Base-by-base conservation (phyloP, 306 rosid genomes). In the Quercus suber region DNA sequence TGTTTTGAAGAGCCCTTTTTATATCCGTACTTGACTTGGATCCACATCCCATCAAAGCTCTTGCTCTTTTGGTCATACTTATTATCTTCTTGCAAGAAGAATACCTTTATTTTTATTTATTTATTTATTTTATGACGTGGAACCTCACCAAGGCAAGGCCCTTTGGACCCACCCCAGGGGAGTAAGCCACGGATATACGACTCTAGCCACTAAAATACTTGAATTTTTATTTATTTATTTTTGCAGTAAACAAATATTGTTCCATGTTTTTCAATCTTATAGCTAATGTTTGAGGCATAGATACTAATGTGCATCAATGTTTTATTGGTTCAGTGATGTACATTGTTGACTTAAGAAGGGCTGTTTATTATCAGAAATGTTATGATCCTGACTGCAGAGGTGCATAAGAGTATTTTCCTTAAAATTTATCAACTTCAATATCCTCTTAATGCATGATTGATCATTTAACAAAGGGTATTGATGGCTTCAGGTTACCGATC, bases 341-440 rank as follows among this genome's bases (percentile, higher is more conserved):
- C 78, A 83, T 89, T 68, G 92, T 91, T 79, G 99, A 92, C 86
- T 85, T 94, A 79, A 89, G 93, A 86, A 88, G 83, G 82, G 97
- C 88, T 55, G 87, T 58, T 68, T 94, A 94, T 84, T 92, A 94
- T 84, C 97, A 92, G 91, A 94, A 92, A 82, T 94, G 99, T 80
- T 88, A 92, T 55, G 99, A 94, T 85, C 97, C 99, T 41, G 99
- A 94, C 70, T 94, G 99, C 87, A 85, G 87, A 92, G 99, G 99
- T 94, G 84, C 71, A 20, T 64, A 61, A 15, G 58, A n/a, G 6
- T 56, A 69, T 15, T 67, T 57, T 71, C 35, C 28, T 49, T 19
- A 14, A 4, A 72, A 8, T 17, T 56, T 6, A 28, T 25, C 7
- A 25, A 53, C 53, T 70, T 51, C 55, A 70, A 41, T 5, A 33